Evolutionary conservation across 2,329 filamentous ascomycete genomes (phyloP).

Genomic region (Aureobasidium sp.): DNA sequence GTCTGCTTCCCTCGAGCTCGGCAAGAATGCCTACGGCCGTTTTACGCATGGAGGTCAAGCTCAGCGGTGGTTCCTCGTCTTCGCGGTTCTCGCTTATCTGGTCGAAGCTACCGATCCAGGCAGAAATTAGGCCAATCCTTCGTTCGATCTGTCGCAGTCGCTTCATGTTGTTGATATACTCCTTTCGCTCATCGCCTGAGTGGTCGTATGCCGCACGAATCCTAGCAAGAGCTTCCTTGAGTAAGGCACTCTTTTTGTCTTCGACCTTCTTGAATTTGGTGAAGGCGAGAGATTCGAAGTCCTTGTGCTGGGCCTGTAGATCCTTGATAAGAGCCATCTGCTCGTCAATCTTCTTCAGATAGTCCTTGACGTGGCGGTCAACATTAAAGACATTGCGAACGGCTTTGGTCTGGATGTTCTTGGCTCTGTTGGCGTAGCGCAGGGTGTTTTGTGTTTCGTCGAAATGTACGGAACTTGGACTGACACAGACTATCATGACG

Average conservation of each 20-base stretch:
- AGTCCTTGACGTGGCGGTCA: conserved; percentile 98
- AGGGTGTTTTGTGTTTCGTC: conserved; percentile 98
- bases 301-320: conserved; percentile 84
- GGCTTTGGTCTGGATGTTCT: conserved; percentile 99
- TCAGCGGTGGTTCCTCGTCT: conserved; percentile 58
- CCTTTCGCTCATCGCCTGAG: conserved; percentile 66
- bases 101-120: conserved; percentile 92
- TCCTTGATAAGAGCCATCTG: conserved; percentile 97
- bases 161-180: conserved; percentile 73
- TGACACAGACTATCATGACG: conserved; percentile 99
- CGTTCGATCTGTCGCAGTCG: conserved; percentile 76
- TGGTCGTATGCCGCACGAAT: conserved; percentile 81
- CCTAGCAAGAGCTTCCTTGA: conserved; percentile 70
- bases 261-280: conserved; percentile 85
- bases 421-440: conserved; percentile 92
- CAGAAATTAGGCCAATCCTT: conserved; percentile 76
- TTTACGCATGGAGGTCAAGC: conserved; percentile 70
- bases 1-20: conserved; percentile 82
- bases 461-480: conserved; percentile 91
- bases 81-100: conserved; percentile 66
- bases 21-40: conserved; percentile 81
- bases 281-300: conserved; percentile 74
- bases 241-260: conserved; percentile 71
- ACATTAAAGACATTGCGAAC: conserved; percentile 99
- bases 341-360: conserved; percentile 97